phyloP scores from a whole-genome alignment of 352 stramenopile species.

The Pythium aquatile region DNA sequence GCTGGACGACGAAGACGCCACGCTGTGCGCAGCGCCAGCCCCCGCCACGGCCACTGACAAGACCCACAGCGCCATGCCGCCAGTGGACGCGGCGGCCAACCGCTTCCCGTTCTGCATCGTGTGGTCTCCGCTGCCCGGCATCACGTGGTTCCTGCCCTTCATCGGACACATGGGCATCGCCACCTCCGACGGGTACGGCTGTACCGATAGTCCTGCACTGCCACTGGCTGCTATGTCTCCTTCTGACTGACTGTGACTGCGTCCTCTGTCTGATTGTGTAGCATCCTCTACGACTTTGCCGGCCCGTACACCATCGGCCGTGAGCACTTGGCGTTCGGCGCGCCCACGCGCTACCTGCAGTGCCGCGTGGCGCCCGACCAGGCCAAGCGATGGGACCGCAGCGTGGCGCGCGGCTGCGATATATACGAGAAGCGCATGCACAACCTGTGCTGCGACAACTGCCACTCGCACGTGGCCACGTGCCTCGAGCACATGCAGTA shows the following conservation, averaged over 20 bases:
- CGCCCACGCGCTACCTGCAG: slow-evolving; percentile 88
- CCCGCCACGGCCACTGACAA: background rate
- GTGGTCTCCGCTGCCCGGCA: slow-evolving; percentile 87
- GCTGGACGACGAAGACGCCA: background rate
- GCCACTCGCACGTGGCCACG: slow-evolving; percentile 94
- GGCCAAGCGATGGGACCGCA: slow-evolving; percentile 87
- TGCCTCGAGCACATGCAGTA: slow-evolving; percentile 70
- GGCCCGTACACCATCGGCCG: slow-evolving; percentile 92
- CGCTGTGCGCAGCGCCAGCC: background rate
- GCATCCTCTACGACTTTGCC: slow-evolving; percentile 95
- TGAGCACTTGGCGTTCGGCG: slow-evolving; percentile 88
- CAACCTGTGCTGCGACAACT: slow-evolving; percentile 97
- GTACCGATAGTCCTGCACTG: background rate
- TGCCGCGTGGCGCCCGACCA: slow-evolving; percentile 45
- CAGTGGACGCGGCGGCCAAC: slow-evolving; percentile 24
- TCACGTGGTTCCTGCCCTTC: slow-evolving; percentile 94
- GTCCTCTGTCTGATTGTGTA: slow-evolving; percentile 24
- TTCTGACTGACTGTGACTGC: background rate
- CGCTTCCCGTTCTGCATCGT: slow-evolving; percentile 92
- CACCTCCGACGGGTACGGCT: slow-evolving; percentile 70
- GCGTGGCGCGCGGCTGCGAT: slow-evolving; percentile 82
- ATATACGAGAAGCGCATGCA: slow-evolving; percentile 95
- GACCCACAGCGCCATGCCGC: background rate
- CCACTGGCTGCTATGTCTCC: background rate
- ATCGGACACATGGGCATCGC: slow-evolving; percentile 96